These are phyloP conservation scores for Gyrodon tennesseensis DNA, from an alignment of 1,284 basidiomycete species.

Conservation along the genomic window DNA sequence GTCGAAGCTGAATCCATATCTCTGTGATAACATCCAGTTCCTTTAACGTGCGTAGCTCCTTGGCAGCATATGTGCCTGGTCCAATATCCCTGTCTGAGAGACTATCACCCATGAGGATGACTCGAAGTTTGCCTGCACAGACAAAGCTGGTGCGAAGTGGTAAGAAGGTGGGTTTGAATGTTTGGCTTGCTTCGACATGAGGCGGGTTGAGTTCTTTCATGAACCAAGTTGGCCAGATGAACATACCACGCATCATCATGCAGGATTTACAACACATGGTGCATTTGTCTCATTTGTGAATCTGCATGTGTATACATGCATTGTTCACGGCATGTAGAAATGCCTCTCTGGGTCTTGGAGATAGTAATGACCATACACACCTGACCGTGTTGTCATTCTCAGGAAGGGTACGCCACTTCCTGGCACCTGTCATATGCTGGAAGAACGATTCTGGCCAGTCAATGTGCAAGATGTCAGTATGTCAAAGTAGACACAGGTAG, in stretches of 20 bases:
- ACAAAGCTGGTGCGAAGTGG: conserved; percentile 58
- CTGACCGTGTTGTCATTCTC: conserved; percentile 74
- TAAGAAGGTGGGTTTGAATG: conserved; percentile 63
- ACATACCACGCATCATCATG: no score
- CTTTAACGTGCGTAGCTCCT: conserved; percentile 52
- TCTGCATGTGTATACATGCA: not conserved
- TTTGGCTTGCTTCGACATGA: no score
- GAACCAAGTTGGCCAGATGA: no score
- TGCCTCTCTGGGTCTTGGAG: conserved; percentile 80
- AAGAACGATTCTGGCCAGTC: conserved; percentile 58
- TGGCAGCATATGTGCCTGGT: conserved; percentile 29
- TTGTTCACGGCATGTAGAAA: conserved; percentile 53
- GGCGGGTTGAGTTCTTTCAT: no score
- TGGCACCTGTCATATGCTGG: conserved; percentile 38
- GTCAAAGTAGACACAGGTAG: conserved; percentile 79
- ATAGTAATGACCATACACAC: conserved; percentile 78
- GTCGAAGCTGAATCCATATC: conserved; percentile 57
- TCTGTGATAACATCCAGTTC: conserved; percentile 71
- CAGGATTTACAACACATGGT: no score
- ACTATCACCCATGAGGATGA: conserved; percentile 60
- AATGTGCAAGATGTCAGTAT: conserved; percentile 70
- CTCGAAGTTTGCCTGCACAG: conserved; percentile 62
- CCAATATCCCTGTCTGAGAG: conserved; percentile 45
- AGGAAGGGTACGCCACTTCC: conserved; percentile 36
- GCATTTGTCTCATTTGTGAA: not conserved